Percentiles rank a stretch among this genome's conserved stretches.
These are phyloP conservation scores for Boletus pseudo-olivaceus DNA, from an alignment of 768 basidiomycete species.

Conservation along the genomic window DNA sequence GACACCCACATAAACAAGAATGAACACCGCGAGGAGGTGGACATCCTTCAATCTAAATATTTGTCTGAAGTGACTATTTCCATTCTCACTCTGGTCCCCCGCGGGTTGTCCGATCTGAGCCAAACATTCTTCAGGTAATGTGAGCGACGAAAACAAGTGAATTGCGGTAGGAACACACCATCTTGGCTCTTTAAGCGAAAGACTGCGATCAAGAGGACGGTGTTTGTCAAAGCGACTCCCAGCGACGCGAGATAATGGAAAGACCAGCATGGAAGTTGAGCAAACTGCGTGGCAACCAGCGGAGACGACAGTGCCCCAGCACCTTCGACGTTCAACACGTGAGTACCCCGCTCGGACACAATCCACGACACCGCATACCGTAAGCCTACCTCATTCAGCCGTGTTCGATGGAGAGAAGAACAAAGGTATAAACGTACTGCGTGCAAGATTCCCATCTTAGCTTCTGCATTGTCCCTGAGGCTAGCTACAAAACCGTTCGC, in stretches of 20 bases:
- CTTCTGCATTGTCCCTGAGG: slow-evolving; percentile 35
- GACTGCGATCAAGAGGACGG: slow-evolving; percentile 46
- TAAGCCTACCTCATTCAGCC: slow-evolving; percentile 21
- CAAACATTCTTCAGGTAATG: slow-evolving; percentile 47
- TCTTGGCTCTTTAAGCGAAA: slow-evolving; percentile 74
- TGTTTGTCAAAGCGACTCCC: slow-evolving; percentile 59
- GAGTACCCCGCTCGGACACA: slow-evolving; percentile 2
- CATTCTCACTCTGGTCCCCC: slow-evolving; percentile 35
- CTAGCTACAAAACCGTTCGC: slow-evolving; percentile 45
- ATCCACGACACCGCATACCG: slow-evolving; percentile 26
- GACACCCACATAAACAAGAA: slow-evolving; percentile 65
- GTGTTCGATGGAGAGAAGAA: slow-evolving; percentile 12
- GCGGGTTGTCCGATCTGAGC: slow-evolving; percentile 48
- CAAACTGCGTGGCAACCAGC: slow-evolving; percentile 78
- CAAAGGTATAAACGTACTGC: slow-evolving; percentile 33
- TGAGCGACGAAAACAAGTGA: neutral
- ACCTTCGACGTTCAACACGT: slow-evolving; percentile 37
- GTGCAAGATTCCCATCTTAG: slow-evolving; percentile 42
- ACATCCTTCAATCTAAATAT: slow-evolving; percentile 52
- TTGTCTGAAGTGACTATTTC: slow-evolving; percentile 41
- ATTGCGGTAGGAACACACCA: slow-evolving; percentile 39
- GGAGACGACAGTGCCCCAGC: slow-evolving; percentile 67
- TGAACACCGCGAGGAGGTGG: slow-evolving; percentile 61
- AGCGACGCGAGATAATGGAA: slow-evolving; percentile 75
- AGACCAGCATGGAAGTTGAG: slow-evolving; percentile 63